Conservation (phyloP, 2,329 filamentous ascomycete species). For the Fusarium sp. region DNA sequence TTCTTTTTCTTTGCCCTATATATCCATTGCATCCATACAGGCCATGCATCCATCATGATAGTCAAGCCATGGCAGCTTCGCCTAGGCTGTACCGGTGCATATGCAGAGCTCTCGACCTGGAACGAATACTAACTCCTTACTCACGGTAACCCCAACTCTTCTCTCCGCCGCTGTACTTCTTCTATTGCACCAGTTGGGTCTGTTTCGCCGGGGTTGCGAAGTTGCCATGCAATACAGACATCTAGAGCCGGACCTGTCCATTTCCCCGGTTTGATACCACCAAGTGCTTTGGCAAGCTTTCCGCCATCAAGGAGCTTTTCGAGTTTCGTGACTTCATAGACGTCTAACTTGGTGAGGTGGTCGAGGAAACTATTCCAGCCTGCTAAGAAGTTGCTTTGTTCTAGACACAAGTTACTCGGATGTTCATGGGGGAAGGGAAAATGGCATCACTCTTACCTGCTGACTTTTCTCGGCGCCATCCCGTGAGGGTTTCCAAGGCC, state of each 20-base stretch:
- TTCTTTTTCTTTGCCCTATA: not conserved
- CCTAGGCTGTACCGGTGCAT: not conserved
- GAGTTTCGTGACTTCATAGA: slow-evolving; percentile 67
- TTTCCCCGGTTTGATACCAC: slow-evolving; percentile 74
- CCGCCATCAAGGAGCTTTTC: slow-evolving; percentile 79
- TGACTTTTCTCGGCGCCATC: slow-evolving; percentile 44
- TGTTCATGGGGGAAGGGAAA: slow-evolving; percentile 31
- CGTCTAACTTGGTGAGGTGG: slow-evolving; percentile 63
- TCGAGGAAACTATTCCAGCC: slow-evolving; percentile 67
- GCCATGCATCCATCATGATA: not conserved
- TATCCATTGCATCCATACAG: not conserved
- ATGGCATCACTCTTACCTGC: slow-evolving; percentile 50
- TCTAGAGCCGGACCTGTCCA: slow-evolving; percentile 88
- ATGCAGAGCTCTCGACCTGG: not conserved
- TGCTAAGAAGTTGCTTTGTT: slow-evolving; percentile 57
- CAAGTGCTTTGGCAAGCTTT: slow-evolving; percentile 74
- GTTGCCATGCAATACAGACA: slow-evolving; percentile 86
- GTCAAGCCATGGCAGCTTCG: not conserved
- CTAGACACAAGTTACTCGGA: slow-evolving; percentile 42
- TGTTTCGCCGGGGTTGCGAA: slow-evolving; percentile 76
- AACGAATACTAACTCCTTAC: not conserved
- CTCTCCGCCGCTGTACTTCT: slow-evolving; percentile 62
- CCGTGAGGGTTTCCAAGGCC: slow-evolving; percentile 55
- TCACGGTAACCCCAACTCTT: slow-evolving; percentile 60
- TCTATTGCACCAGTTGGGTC: slow-evolving; percentile 69